phyloP scores from a whole-genome alignment of 331 rosid species.

The Cydonia oblonga region DNA sequence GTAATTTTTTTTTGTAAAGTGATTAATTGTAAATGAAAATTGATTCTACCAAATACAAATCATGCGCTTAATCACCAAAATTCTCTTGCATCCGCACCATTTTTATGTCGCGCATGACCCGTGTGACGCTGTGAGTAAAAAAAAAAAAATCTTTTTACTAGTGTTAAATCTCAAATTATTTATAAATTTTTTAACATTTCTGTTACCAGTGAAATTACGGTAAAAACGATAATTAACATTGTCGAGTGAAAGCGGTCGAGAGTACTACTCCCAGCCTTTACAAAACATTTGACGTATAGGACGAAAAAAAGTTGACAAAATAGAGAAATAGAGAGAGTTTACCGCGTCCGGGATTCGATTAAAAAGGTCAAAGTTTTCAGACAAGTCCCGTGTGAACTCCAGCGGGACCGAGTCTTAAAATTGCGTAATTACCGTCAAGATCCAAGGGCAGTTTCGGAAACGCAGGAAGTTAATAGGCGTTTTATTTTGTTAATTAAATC shows the following conservation, averaged over 20 bases:
- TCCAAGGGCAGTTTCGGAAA: conserved; percentile 19
- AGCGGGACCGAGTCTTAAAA: not conserved
- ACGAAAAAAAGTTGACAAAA: not conserved
- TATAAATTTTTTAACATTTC: too few relatives aligned
- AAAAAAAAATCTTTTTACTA: too few relatives aligned
- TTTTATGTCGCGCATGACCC: too few relatives aligned
- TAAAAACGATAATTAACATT: too few relatives aligned
- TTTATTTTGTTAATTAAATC: conserved; percentile 24
- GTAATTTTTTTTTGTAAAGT: not conserved
- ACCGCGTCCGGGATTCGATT: conserved; percentile 37
- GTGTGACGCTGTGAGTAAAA: too few relatives aligned
- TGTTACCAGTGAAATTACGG: too few relatives aligned
- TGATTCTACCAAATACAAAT: not conserved
- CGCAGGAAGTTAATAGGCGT: not conserved
- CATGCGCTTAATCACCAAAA: not conserved
- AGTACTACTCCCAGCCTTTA: too few relatives aligned
- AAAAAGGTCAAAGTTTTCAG: conserved; percentile 1
- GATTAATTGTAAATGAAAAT: not conserved
- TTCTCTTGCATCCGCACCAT: accelerated
- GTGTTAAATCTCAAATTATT: too few relatives aligned
- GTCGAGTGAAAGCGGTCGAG: too few relatives aligned
- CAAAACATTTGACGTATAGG: not conserved
- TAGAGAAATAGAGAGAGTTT: not conserved
- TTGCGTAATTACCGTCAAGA: conserved; percentile 18
- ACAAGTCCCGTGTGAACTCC: conserved; percentile 8